phyloP scores from a whole-genome alignment of 306 rosid species.

The Ammopiptanthus mongolicus region DNA sequence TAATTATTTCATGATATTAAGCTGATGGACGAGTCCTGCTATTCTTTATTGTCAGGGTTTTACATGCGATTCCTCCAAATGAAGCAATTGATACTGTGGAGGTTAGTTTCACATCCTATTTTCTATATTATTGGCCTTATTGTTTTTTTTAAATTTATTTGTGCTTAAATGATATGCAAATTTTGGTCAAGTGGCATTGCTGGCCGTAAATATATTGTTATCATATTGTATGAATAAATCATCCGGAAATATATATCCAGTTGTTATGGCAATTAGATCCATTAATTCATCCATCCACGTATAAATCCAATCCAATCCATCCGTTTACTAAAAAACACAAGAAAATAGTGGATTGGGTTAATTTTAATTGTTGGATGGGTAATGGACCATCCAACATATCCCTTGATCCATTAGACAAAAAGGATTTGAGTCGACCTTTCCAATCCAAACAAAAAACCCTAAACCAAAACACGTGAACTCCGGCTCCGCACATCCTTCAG shows the following conservation, averaged over 20 bases:
- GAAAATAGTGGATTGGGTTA: not conserved
- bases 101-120: constrained; percentile 44
- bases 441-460: too few relatives aligned
- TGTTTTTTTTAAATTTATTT: not conserved
- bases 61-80: constrained; percentile 87
- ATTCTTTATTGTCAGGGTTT: constrained; percentile 48
- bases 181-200: not conserved
- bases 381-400: not conserved
- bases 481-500: too few relatives aligned
- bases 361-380: not conserved
- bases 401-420: too few relatives aligned
- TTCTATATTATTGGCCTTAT: not conserved
- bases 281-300: too few relatives aligned
- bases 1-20: not conserved
- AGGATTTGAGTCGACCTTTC: too few relatives aligned
- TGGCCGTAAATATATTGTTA: not conserved
- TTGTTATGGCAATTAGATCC: not conserved
- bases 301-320: not conserved
- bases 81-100: constrained; percentile 96
- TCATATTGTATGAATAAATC: not conserved
- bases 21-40: not conserved
- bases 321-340: not conserved
- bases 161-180: not conserved
- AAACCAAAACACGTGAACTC: too few relatives aligned
- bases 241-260: not conserved